phyloP scores from a whole-genome alignment of 2,329 filamentous ascomycete genomes.

The Hymenoscyphus infarciens region DNA sequence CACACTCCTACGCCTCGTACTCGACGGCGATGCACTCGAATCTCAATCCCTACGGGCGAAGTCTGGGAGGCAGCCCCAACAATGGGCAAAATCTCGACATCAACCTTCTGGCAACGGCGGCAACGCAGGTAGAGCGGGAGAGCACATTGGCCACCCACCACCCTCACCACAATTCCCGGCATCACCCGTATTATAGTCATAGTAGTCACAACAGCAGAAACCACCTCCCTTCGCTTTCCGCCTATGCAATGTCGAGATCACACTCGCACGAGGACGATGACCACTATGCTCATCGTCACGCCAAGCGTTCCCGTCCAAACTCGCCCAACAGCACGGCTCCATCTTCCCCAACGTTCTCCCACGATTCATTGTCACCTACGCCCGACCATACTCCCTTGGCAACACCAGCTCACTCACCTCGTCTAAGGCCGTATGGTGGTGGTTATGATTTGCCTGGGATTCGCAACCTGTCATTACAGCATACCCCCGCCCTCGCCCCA shows the following conservation, averaged over 20 bases:
- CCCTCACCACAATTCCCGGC: constrained; percentile 43
- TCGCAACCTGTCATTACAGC: constrained; percentile 65
- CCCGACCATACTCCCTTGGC: constrained; percentile 98
- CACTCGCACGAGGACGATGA: constrained; percentile 81
- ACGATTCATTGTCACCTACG: constrained; percentile 91
- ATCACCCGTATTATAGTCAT: constrained; percentile 45
- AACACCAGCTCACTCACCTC: constrained; percentile 91
- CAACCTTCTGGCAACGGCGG: constrained; percentile 57
- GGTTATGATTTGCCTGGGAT: constrained; percentile 84
- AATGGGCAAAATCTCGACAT: constrained; percentile 44
- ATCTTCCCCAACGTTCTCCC: constrained; percentile 92
- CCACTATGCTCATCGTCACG: constrained; percentile 67
- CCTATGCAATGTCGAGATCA: constrained; percentile 92
- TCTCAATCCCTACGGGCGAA: constrained; percentile 49
- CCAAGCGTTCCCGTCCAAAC: constrained; percentile 87
- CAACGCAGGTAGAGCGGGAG: constrained; percentile 60
- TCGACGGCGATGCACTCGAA: constrained; percentile 44
- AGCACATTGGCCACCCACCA: constrained; percentile 33
- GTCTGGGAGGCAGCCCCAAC: constrained; percentile 41
- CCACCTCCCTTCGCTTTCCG: constrained; percentile 52
- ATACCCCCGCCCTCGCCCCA: constrained; percentile 63
- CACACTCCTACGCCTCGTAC: constrained; percentile 80
- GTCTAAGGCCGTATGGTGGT: constrained; percentile 68
- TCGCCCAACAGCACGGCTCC: constrained; percentile 95
- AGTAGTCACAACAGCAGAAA: constrained; percentile 47